phyloP scores from a whole-genome alignment of 495 filamentous ascomycete species.

The Platismatia glauca region DNA sequence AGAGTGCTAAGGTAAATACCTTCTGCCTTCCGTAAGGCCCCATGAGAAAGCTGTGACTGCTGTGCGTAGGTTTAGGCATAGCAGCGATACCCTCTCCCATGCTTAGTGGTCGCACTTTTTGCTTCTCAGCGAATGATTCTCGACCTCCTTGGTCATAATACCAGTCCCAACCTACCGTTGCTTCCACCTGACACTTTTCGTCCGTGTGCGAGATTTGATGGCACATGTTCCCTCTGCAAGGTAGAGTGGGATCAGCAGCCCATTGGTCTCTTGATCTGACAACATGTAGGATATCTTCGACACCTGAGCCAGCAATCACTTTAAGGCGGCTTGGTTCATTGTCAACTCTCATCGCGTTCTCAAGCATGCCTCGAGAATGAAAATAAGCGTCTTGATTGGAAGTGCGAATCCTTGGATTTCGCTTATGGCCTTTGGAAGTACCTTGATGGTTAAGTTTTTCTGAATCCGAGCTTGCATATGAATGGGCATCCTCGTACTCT shows the following conservation, averaged over 20 bases:
- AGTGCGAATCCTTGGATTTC: not conserved
- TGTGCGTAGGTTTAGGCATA: slow-evolving; percentile 30
- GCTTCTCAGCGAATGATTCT: slow-evolving; percentile 33
- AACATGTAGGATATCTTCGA: slow-evolving; percentile 38
- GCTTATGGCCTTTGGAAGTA: not conserved
- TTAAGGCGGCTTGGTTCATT: slow-evolving; percentile 2
- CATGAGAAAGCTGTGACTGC: slow-evolving; percentile 40
- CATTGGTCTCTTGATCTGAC: slow-evolving; percentile 42
- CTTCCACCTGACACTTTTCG: slow-evolving; percentile 37
- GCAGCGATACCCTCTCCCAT: slow-evolving; percentile 33
- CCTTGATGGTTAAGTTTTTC: not conserved
- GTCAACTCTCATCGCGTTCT: slow-evolving; percentile 5
- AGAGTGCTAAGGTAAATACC: slow-evolving; percentile 32
- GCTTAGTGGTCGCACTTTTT: slow-evolving; percentile 25
- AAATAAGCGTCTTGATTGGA: slow-evolving; percentile 6
- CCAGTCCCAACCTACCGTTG: slow-evolving; percentile 47
- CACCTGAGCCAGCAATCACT: slow-evolving; percentile 33
- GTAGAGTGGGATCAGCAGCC: slow-evolving; percentile 42
- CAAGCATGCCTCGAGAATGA: slow-evolving; percentile 17
- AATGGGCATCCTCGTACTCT: slow-evolving; percentile 21
- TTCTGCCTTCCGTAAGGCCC: slow-evolving; percentile 41
- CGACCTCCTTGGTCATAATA: slow-evolving; percentile 38
- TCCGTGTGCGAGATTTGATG: slow-evolving; percentile 38
- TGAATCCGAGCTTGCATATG: slow-evolving; percentile 16
- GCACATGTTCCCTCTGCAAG: slow-evolving; percentile 33